phyloP scores from a whole-genome alignment of 2,329 filamentous ascomycete species.

The Colletotrichum sp. region DNA sequence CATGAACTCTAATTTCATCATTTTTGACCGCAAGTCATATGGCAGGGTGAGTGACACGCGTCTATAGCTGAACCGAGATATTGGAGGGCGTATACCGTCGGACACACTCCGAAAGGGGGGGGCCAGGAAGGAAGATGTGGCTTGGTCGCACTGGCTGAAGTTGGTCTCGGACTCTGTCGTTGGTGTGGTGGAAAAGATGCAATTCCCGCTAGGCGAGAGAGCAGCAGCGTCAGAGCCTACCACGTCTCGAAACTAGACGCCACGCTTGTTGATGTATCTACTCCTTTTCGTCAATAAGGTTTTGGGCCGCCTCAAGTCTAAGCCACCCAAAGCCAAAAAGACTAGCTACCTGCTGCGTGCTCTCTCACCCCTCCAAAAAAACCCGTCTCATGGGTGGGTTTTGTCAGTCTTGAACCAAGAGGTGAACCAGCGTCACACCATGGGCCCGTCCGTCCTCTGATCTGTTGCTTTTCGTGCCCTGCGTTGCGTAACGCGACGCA shows the following conservation, averaged over 20 bases:
- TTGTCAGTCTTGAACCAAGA: background rate
- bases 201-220: background rate
- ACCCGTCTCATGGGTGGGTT: background rate
- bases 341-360: background rate
- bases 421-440: background rate
- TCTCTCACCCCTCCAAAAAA: background rate
- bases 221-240: background rate
- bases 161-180: background rate
- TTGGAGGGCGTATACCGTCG: background rate
- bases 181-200: background rate
- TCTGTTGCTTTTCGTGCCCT: background rate
- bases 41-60: background rate
- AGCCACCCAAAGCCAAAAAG: background rate
- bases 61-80: background rate
- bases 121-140: background rate
- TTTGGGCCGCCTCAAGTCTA: background rate
- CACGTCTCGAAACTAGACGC: background rate
- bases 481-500: background rate
- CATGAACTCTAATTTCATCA: background rate
- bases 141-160: background rate
- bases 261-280: background rate
- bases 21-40: background rate
- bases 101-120: background rate
- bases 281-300: constrained; percentile 2
- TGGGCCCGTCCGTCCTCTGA: background rate